These are phyloP conservation scores for Stagonosporopsis tanaceti DNA, from an alignment of 2,329 filamentous ascomycete species.

Conservation along the genomic window DNA sequence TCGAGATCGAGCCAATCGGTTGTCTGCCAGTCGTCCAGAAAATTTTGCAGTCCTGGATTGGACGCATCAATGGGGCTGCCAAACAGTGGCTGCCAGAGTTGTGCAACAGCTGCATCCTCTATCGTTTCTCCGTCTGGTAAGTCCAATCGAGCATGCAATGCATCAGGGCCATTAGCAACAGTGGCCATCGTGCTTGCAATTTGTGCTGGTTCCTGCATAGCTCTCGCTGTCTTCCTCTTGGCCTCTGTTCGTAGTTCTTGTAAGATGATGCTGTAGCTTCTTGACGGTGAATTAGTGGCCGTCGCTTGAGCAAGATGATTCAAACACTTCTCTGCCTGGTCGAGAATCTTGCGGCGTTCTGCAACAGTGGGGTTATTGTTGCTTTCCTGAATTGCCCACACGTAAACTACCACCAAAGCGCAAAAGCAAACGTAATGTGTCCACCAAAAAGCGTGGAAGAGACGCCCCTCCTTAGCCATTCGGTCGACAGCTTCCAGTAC, in stretches of 20 bases:
- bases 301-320: conserved; percentile 57
- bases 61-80: conserved; percentile 31
- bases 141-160: background rate
- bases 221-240: conserved; percentile 29
- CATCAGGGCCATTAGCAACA: background rate
- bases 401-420: conserved; percentile 57
- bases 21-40: conserved; percentile 44
- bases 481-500: conserved; percentile 48
- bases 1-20: conserved; percentile 48
- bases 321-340: conserved; percentile 56
- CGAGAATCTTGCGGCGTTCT: conserved; percentile 43
- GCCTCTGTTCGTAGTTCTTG: conserved; percentile 56
- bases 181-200: background rate
- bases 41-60: conserved; percentile 24
- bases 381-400: conserved; percentile 56
- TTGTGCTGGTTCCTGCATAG: conserved; percentile 15
- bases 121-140: background rate
- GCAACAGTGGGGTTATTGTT: conserved; percentile 15
- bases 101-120: conserved; percentile 1
- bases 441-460: conserved; percentile 59
- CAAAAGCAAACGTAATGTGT: conserved; percentile 61
- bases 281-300: conserved; percentile 56
- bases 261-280: conserved; percentile 58
- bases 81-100: conserved; percentile 32
- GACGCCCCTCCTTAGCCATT: conserved; percentile 47